Percentiles rank a stretch among this genome's conserved stretches.
These are phyloP conservation scores for Avena eriantha DNA, from an alignment of 176 grass and related monocot species.

Conservation along the genomic window DNA sequence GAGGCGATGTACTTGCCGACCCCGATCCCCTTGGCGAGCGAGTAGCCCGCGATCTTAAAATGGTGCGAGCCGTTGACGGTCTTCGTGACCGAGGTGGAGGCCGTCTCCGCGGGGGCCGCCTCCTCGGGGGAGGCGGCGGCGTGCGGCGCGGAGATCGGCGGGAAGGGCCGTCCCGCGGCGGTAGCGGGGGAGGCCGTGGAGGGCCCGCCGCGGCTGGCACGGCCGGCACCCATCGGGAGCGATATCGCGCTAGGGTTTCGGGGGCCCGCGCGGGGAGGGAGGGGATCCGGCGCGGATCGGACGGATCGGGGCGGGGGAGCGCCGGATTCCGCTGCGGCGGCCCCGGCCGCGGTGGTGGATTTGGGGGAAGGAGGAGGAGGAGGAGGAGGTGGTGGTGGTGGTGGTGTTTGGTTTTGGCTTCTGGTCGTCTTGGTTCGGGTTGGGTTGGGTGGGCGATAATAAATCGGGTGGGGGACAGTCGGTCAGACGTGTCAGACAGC, in stretches of 20 bases:
- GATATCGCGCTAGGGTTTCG: conserved; percentile 32
- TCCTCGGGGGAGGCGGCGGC: conserved; percentile 21
- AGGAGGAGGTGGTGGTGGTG: neutral
- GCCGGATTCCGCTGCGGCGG: conserved; percentile 31
- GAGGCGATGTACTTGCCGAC: conserved; percentile 94
- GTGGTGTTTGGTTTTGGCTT: conserved; percentile 36
- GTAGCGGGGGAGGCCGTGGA: conserved; percentile 29
- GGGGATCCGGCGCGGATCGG: conserved; percentile 37
- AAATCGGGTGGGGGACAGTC: conserved; percentile 19
- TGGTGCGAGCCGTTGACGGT: conserved; percentile 93
- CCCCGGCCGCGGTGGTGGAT: conserved; percentile 6
- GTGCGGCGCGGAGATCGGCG: conserved; percentile 44
- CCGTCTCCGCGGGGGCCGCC: conserved; percentile 60
- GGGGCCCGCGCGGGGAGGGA: neutral
- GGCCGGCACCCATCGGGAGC: conserved; percentile 45
- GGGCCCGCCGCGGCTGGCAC: conserved; percentile 53
- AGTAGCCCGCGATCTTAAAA: conserved; percentile 89
- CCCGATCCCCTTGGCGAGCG: conserved; percentile 84
- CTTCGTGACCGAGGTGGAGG: conserved; percentile 85
- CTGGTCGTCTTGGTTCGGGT: conserved; percentile 15
- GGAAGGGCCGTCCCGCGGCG: conserved; percentile 44
- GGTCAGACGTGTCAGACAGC: conserved; percentile 4
- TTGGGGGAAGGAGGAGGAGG: neutral
- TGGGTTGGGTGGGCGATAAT: conserved; percentile 31
- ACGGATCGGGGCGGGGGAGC: conserved; percentile 32